A percentile compares a stretch with the other conserved stretches of the same genome.
Evolutionary conservation across 1,139 yeast species (phyloP).

Genomic region (Kurtzmaniella quercitrusa): DNA sequence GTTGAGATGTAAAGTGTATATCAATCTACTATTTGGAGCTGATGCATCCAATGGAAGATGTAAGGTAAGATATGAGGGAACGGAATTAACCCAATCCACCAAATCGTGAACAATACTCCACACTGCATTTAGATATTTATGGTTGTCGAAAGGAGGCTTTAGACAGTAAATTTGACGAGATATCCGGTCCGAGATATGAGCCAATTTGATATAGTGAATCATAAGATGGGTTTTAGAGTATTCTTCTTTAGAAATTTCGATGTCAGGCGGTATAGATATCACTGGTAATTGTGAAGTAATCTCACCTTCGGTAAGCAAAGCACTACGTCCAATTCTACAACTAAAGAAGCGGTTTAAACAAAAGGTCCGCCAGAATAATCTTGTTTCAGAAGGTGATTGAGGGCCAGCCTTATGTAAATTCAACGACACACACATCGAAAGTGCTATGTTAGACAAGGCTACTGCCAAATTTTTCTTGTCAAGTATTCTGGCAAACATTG

Average conservation of each 20-base stretch:
- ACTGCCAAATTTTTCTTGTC: conserved; percentile 27
- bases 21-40: conserved; percentile 15
- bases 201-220: conserved; percentile 20
- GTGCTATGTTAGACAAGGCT: conserved; percentile 20
- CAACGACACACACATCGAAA: conserved; percentile 24
- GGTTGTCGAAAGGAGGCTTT: conserved; percentile 15
- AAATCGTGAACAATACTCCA: conserved; percentile 17
- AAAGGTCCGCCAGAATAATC: conserved; percentile 20
- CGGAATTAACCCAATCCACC: conserved; percentile 18
- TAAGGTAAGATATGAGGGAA: conserved; percentile 18
- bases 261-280: conserved; percentile 1
- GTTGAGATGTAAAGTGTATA: conserved; percentile 25
- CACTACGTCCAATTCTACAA: conserved; percentile 24
- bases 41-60: conserved; percentile 10
- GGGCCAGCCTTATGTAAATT: conserved; percentile 18
- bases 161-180: conserved; percentile 18
- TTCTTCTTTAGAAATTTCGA: conserved; percentile 10
- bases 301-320: conserved; percentile 17
- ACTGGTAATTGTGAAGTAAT: conserved; percentile 12
- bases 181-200: conserved; percentile 21
- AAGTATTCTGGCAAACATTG: conserved; percentile 21
- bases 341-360: conserved; percentile 25
- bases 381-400: conserved; percentile 7
- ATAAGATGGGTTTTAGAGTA: conserved; percentile 15
- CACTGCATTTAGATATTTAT: conserved; percentile 15